Base-by-base conservation (phyloP, 768 basidiomycete genomes). In the Tulasnella sp. region DNA sequence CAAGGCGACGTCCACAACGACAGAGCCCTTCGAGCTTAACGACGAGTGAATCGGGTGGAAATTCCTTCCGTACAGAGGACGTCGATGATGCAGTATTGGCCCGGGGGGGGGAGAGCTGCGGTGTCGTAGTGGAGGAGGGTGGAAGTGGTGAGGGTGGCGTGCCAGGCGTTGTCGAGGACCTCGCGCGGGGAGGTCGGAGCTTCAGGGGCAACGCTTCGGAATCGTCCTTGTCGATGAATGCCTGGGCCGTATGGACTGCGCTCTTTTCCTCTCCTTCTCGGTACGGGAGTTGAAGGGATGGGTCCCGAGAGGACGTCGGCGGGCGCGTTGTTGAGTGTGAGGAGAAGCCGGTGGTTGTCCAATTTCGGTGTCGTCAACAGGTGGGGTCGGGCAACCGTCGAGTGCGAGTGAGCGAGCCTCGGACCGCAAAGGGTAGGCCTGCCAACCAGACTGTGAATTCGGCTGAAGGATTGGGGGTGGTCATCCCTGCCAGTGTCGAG, bases 1-100 rank as follows among this genome's bases (percentile, higher is more conserved):
- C n/a, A 98, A 85, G 2, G 94, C 95, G 75, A 97, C 91, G 5
- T 95, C 96, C 6, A 96, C 86, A 20, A 97, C 87, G 29, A 96
- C 85, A n/a, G n/a, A n/a, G n/a, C n/a, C n/a, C n/a, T n/a, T 88
- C 86, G 23, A 90, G 86, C 40, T 40, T 67, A 23, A 93, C 84
- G 11, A 95, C 35, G 35, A 35, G 35, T 35, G 35, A 35, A 35
- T 35, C 35, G 2, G 5, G 35, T 35, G 35, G 5, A n/a, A 35
- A 35, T 5, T 2, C 88, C 83, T 95, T 95, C 79, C 75, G 70
- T 2, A 35, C 2, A 35, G n/a, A 80, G 20, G 72, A 74, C 6
- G 73, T 75, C 20, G 70, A 78, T 40, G 80, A 81, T 16, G 77
- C 26, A 23, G 70, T 80, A n/a, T n/a, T n/a, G n/a, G n/a, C n/a